A percentile compares a stretch with the other conserved stretches of the same genome.
Evolutionary conservation across 129 eudicot genomes (phyloP).

Genomic region (Escallonia rubra): DNA sequence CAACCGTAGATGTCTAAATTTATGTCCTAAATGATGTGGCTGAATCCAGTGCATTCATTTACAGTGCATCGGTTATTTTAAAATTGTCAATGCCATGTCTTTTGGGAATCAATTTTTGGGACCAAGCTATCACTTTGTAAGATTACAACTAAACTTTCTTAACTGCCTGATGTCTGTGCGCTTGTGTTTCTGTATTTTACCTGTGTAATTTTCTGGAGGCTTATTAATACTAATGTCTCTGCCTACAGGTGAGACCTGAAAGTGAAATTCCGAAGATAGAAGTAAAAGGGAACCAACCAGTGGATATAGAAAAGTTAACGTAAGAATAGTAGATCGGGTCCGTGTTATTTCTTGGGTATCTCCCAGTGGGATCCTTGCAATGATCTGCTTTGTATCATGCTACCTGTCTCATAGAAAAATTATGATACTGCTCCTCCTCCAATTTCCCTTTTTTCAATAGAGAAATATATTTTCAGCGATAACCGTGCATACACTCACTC

Average conservation of each 20-base stretch:
- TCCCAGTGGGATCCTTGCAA: constrained; percentile 27
- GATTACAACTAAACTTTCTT: too few relatives aligned
- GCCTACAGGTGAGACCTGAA: constrained; percentile 34
- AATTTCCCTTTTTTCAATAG: constrained; percentile 13
- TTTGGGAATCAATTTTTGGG: too few relatives aligned
- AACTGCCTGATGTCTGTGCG: too few relatives aligned
- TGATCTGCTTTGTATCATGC: constrained; percentile 63
- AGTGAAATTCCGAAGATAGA: constrained; percentile 29
- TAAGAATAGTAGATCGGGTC: constrained; percentile 42
- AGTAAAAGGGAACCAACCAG: constrained; percentile 12
- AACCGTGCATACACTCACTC: not conserved
- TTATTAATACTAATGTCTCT: too few relatives aligned
- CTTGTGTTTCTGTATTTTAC: too few relatives aligned
- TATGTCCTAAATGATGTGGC: too few relatives aligned
- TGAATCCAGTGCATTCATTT: too few relatives aligned
- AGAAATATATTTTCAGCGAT: constrained; percentile 38
- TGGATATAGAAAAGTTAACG: constrained; percentile 26
- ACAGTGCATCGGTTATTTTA: too few relatives aligned
- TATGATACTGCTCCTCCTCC: constrained; percentile 22
- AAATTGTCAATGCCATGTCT: too few relatives aligned
- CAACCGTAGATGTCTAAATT: too few relatives aligned
- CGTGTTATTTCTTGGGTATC: constrained; percentile 20
- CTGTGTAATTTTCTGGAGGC: too few relatives aligned
- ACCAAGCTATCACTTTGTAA: too few relatives aligned
- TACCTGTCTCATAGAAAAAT: constrained; percentile 33